Evolutionary conservation across 805 yeast genomes (phyloP).

Genomic region (Kodamaea kaohsiungensis): DNA sequence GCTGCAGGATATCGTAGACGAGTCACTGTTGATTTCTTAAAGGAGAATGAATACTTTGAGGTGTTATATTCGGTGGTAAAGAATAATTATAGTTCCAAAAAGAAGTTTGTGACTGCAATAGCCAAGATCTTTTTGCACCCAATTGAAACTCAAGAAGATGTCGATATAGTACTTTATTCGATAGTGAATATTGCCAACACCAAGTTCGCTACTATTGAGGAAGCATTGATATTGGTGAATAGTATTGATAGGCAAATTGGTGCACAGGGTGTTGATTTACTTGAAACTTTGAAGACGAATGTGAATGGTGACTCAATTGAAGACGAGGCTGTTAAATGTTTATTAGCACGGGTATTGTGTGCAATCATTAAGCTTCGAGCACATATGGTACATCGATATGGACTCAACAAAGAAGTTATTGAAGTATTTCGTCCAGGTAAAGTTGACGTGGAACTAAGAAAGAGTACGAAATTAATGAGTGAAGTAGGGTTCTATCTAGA

Average conservation of each 20-base stretch:
- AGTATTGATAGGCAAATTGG: conserved; percentile 46
- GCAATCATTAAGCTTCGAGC: conserved; percentile 20
- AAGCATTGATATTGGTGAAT: conserved; percentile 45
- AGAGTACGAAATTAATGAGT: conserved; percentile 2
- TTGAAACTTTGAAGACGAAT: not conserved
- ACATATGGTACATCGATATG: conserved; percentile 20
- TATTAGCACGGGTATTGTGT: conserved; percentile 16
- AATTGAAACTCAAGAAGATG: conserved; percentile 14
- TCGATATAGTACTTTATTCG: conserved; percentile 27
- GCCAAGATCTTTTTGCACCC: conserved; percentile 16
- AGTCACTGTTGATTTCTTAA: conserved; percentile 22
- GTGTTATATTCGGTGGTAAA: conserved; percentile 46
- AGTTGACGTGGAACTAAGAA: conserved; percentile 35
- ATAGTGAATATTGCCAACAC: conserved; percentile 41
- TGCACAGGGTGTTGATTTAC: conserved; percentile 41
- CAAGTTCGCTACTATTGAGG: conserved; percentile 49
- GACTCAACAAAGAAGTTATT: conserved; percentile 22
- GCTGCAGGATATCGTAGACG: conserved; percentile 49
- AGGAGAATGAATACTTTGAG: conserved; percentile 35
- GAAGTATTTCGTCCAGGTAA: conserved; percentile 29
- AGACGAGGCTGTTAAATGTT: conserved; percentile 7
- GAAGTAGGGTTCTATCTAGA: conserved; percentile 2
- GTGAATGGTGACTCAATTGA: conserved; percentile 5
- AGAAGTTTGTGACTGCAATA: conserved; percentile 38
- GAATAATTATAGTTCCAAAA: conserved; percentile 36